These are phyloP conservation scores for Cicer cuneatum DNA, from an alignment of 306 rosid genomes.

Conservation along the genomic window DNA sequence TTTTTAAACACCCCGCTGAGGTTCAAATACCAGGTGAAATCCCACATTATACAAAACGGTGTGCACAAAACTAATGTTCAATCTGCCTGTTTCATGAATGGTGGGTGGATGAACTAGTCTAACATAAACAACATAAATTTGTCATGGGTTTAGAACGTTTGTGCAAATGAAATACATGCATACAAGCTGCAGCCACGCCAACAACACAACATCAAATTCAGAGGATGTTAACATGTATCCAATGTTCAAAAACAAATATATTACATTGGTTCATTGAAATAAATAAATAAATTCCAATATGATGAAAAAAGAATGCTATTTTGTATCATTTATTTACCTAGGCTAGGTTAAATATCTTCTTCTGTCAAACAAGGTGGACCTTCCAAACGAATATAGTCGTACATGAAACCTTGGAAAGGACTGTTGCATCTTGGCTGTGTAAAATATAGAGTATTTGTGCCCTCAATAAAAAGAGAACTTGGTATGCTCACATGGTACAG, in stretches of 20 bases:
- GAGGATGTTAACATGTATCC: constrained; percentile 11
- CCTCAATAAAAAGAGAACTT: constrained; percentile 48
- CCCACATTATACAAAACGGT: constrained; percentile 17
- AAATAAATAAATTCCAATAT: constrained; percentile 17
- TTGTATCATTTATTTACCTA: constrained; percentile 30
- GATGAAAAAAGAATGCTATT: constrained; percentile 10
- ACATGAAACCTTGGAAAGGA: constrained; percentile 69
- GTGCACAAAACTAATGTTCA: constrained; percentile 18
- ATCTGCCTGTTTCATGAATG: constrained; percentile 17
- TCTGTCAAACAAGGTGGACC: constrained; percentile 62
- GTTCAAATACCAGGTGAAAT: constrained; percentile 34
- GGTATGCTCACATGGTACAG: constrained; percentile 54
- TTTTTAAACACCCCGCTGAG: neutral
- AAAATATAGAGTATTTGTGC: constrained; percentile 64
- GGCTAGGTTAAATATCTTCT: constrained; percentile 31
- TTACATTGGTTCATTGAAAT: neutral
- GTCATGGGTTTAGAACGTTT: constrained; percentile 2
- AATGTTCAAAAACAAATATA: constrained; percentile 20
- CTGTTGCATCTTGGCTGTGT: constrained; percentile 58
- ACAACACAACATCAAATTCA: neutral
- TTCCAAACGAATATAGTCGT: constrained; percentile 82
- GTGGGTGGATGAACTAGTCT: constrained; percentile 1
- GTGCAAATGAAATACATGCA: constrained; percentile 7
- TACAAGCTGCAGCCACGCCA: neutral
- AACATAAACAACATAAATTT: constrained; percentile 25